phyloP scores from a whole-genome alignment of 2,329 filamentous ascomycete species.

The Boeremia lycopersici region DNA sequence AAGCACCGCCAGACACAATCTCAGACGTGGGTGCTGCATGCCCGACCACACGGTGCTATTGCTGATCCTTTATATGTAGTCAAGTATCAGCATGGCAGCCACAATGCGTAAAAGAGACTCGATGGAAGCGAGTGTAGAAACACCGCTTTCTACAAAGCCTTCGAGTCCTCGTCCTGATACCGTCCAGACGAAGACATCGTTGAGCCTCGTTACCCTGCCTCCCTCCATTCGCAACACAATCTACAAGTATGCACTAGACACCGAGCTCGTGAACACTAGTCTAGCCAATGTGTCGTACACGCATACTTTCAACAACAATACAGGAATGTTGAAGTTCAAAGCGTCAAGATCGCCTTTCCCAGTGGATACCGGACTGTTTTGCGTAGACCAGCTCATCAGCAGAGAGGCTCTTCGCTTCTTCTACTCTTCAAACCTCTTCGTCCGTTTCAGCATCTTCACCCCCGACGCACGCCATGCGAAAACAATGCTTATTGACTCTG shows the following conservation, averaged over 20 bases:
- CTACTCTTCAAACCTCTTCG: conserved; percentile 41
- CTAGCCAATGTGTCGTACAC: conserved; percentile 40
- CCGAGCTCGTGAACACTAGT: conserved; percentile 41
- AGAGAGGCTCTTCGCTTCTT: conserved; percentile 35
- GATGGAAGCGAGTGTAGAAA: conserved; percentile 35
- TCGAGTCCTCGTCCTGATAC: conserved; percentile 22
- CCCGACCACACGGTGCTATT: neutral
- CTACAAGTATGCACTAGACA: conserved; percentile 42
- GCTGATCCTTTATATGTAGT: neutral
- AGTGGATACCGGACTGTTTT: conserved; percentile 33
- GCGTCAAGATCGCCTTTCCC: conserved; percentile 39
- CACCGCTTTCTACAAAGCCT: conserved; percentile 10
- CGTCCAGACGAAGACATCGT: conserved; percentile 30
- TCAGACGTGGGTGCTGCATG: neutral
- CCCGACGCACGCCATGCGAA: conserved; percentile 39
- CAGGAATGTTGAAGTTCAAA: conserved; percentile 29
- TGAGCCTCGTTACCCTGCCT: conserved; percentile 34
- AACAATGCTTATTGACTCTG: conserved; percentile 40
- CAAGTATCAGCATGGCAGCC: conserved; percentile 10
- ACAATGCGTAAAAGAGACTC: conserved; percentile 34
- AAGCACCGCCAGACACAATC: neutral
- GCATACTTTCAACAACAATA: conserved; percentile 25
- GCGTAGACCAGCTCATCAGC: conserved; percentile 34
- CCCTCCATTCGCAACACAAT: conserved; percentile 41
- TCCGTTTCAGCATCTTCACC: conserved; percentile 34